A percentile compares a stretch with the other conserved stretches of the same genome.
Conservation (phyloP, 2,329 filamentous ascomycete genomes). For the Cladosporium sp. region DNA sequence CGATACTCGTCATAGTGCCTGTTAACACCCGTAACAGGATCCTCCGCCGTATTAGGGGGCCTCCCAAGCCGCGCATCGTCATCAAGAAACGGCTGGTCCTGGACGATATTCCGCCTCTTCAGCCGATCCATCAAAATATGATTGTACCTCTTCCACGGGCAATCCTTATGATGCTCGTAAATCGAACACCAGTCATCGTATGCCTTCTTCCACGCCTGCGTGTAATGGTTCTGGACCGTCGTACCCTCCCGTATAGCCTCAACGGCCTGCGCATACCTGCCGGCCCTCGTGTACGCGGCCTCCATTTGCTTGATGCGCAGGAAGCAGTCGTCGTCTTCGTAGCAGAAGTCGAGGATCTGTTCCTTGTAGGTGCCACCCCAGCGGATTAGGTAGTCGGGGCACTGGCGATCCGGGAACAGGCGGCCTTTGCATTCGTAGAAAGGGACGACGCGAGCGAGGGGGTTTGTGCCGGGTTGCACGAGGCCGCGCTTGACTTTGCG, state of each 20-base stretch:
- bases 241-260: background rate
- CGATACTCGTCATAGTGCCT: background rate
- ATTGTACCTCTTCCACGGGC: background rate
- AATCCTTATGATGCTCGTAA: constrained; percentile 3
- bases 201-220: background rate
- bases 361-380: background rate
- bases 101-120: background rate
- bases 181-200: constrained; percentile 1
- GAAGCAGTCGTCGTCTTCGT: constrained; percentile 3
- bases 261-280: background rate
- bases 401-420: background rate
- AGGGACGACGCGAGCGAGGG: background rate
- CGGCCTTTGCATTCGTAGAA: constrained; percentile 7
- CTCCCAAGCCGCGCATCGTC: background rate
- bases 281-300: background rate
- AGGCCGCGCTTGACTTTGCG: constrained; percentile 3
- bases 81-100: background rate
- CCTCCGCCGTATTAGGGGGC: background rate
- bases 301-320: background rate
- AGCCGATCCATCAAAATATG: background rate
- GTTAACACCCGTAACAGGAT: background rate
- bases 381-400: background rate
- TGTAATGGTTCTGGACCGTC: background rate
- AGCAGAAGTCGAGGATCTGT: constrained; percentile 1
- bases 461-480: background rate